These are phyloP conservation scores for Lentinula boryana DNA, from an alignment of 768 basidiomycete genomes.

Conservation along the genomic window DNA sequence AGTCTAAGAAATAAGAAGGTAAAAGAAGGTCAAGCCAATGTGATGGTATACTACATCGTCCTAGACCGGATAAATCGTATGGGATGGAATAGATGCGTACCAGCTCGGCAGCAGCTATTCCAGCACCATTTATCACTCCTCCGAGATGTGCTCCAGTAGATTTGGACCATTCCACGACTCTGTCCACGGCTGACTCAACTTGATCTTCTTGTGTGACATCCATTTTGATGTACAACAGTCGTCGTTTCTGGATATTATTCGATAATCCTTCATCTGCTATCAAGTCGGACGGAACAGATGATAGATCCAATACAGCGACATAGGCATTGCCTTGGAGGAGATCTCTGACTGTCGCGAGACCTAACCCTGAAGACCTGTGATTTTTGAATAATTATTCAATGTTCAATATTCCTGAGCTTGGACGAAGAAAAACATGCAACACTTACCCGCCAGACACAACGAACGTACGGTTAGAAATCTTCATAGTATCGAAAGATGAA, in stretches of 20 bases:
- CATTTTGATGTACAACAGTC: constrained; percentile 11
- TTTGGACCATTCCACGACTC: constrained; percentile 32
- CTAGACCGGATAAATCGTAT: background rate
- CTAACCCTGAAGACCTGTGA: constrained; percentile 49
- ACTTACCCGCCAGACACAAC: constrained; percentile 52
- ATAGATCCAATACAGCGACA: constrained; percentile 46
- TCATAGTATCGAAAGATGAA: constrained; percentile 26
- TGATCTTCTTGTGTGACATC: constrained; percentile 33
- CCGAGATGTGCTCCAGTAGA: constrained; percentile 41
- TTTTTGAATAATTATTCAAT: background rate
- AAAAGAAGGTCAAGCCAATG: background rate
- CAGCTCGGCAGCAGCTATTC: constrained; percentile 32
- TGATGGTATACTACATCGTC: background rate
- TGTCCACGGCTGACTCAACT: constrained; percentile 31
- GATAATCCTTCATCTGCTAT: background rate
- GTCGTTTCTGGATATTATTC: constrained; percentile 11
- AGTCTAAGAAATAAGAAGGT: constrained; percentile 29
- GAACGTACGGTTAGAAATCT: constrained; percentile 45
- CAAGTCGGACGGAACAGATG: constrained; percentile 20
- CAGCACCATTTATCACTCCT: constrained; percentile 56
- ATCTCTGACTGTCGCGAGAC: constrained; percentile 43
- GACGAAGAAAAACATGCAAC: background rate
- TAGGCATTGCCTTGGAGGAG: constrained; percentile 38
- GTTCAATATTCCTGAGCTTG: background rate
- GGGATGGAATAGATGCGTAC: constrained; percentile 3